Percentiles rank a stretch among this genome's conserved stretches.
Conservation (phyloP, 2,329 filamentous ascomycete genomes). For the Apiospora koreana region DNA sequence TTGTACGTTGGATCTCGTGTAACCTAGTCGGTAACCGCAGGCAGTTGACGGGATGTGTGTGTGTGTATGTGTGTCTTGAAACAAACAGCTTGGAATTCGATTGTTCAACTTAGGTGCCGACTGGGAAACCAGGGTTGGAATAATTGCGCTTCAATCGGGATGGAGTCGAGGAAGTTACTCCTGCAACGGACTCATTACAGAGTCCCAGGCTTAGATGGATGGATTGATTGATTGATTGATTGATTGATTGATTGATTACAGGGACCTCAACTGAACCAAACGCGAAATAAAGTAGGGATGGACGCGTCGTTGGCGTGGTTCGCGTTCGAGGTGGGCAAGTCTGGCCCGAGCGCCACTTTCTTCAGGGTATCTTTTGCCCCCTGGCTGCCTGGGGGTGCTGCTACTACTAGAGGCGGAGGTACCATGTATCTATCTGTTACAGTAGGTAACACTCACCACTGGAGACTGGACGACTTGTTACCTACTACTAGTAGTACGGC, state of each 20-base stretch:
- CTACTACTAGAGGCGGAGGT: too few species aligned
- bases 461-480: too few species aligned
- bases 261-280: neutral
- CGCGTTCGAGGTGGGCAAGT: neutral
- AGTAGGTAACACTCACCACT: too few species aligned
- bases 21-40: neutral
- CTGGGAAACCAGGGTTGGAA: neutral
- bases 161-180: conserved; percentile 8
- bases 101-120: neutral
- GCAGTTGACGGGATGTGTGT: neutral
- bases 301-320: neutral
- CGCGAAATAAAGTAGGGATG: conserved; percentile 3
- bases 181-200: neutral
- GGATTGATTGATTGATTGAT: neutral
- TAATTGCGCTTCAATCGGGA: neutral
- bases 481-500: too few species aligned
- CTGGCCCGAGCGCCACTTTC: neutral
- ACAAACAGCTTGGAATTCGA: neutral
- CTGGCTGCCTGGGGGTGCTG: too few species aligned
- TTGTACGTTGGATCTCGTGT: neutral
- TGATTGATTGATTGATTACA: neutral
- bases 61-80: neutral
- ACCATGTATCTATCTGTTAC: too few species aligned
- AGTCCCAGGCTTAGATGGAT: neutral
- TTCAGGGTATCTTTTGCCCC: too few species aligned